A percentile compares a stretch with the other conserved stretches of the same genome.
Conservation (phyloP, 257 asterid genomes). For the Penstemon barbatus region DNA sequence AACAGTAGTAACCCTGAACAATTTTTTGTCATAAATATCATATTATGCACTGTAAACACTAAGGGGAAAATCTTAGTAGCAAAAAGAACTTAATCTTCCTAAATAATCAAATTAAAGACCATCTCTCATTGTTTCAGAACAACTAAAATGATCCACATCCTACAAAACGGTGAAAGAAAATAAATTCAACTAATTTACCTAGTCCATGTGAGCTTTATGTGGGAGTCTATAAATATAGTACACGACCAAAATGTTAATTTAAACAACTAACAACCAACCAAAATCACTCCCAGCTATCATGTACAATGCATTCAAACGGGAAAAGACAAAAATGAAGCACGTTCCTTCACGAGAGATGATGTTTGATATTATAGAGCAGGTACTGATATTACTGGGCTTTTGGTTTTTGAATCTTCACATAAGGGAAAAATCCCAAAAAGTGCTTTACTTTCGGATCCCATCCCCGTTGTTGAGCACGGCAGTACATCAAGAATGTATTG, state of each 20-base stretch:
- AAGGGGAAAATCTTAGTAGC: too few relatives aligned
- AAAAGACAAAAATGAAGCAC: constrained; percentile 31
- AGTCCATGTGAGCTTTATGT: constrained; percentile 35
- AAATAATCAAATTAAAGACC: too few relatives aligned
- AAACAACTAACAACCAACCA: constrained; percentile 43
- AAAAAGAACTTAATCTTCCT: too few relatives aligned
- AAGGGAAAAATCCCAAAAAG: constrained; percentile 65
- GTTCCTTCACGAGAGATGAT: constrained; percentile 20
- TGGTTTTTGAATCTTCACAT: constrained; percentile 77
- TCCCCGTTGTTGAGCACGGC: constrained; percentile 91
- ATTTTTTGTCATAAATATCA: too few relatives aligned
- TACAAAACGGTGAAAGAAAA: constrained; percentile 12
- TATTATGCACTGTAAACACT: too few relatives aligned
- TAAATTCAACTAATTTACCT: constrained; percentile 23
- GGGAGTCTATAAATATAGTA: constrained; percentile 41
- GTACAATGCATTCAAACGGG: constrained; percentile 44
- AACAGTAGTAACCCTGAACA: too few relatives aligned
- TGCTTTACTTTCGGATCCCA: constrained; percentile 76
- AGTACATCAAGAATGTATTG: constrained; percentile 83
- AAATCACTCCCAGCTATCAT: constrained; percentile 49
- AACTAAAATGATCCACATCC: background rate
- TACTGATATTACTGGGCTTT: constrained; percentile 62
- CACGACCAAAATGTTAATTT: constrained; percentile 46
- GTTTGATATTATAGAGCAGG: constrained; percentile 13
- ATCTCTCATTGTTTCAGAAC: too few relatives aligned